Base-by-base conservation (phyloP, 768 basidiomycete genomes). In the Amanita pseudoporphyria region DNA sequence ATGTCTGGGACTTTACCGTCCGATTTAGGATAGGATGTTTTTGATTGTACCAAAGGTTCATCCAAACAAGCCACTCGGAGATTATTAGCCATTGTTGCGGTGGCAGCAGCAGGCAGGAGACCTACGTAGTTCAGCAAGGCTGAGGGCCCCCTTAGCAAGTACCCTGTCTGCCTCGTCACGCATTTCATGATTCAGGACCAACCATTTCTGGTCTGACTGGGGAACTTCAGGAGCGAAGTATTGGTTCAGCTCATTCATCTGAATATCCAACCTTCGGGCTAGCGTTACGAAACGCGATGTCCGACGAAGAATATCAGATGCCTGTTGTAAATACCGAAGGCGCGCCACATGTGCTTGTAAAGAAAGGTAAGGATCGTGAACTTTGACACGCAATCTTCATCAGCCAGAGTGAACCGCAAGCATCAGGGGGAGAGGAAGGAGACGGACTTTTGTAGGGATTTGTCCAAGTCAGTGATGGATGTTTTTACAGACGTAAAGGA, bases 121-220 rank as follows among this genome's bases (percentile, higher is more conserved):
- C 84, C 57, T 53, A 90, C 92, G 74, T 37, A 98, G 71, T 63
- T 99, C 95, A 0, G 94, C 90, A 7, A 98, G 82, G 33, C 82
- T 93, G 57, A 97, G 68, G n/a, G 94, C 95, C 2, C 95, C 94
- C 64, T 94, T 94, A 2, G 92, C 86, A 58, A 97, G 82, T 13
- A 79, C 79, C 7, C 95, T 74, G 59, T 96, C 94, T 62, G 82
- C 83, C 56, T 90, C 87, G 24, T 89, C 85, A 57, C 85, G 84
- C 30, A 70, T 61, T 24, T 77, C 79, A 38, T 65, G 49, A 46
- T 56, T 61, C 56, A 54, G 30, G 58, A 45, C 32, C 58, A 19
- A 56, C 58, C 37, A 32, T 44, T 9, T 53, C 6, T 36, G 32
- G 55, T 53, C 53, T 38, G 49, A 57, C 38, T 36, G 37, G 6